Percentiles rank a stretch among this genome's conserved stretches.
Evolutionary conservation across 768 basidiomycete genomes (phyloP).

Genomic region (Amanita pallidorosea): DNA sequence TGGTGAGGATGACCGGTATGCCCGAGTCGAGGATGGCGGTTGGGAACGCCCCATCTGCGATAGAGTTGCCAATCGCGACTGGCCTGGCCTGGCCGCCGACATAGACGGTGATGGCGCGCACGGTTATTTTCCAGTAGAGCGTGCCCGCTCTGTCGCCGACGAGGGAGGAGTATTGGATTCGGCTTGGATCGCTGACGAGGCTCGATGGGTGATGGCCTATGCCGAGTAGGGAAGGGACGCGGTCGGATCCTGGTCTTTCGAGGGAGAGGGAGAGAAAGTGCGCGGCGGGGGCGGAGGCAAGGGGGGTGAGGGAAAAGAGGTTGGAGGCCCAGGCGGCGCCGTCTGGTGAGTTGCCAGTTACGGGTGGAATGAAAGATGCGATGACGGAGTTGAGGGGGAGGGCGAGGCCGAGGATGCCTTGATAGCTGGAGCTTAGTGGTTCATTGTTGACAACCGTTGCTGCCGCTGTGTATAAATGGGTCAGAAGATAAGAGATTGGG

Average conservation of each 20-base stretch:
- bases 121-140: conserved; percentile 52
- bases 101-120: conserved; percentile 53
- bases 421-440: conserved; percentile 44
- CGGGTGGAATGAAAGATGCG: conserved; percentile 35
- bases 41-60: conserved; percentile 33
- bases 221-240: conserved; percentile 49
- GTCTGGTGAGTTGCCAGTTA: conserved; percentile 39
- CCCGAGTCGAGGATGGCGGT: conserved; percentile 69
- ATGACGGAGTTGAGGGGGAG: conserved; percentile 68
- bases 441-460: conserved; percentile 44
- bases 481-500: neutral
- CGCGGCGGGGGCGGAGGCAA: conserved; percentile 36
- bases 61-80: conserved; percentile 29
- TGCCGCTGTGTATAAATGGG: conserved; percentile 32
- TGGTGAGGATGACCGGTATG: conserved; percentile 55
- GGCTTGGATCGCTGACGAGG: conserved; percentile 41
- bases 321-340: conserved; percentile 63
- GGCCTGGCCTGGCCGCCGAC: conserved; percentile 29
- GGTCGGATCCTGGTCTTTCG: conserved; percentile 50
- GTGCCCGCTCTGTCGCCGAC: conserved; percentile 28
- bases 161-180: conserved; percentile 38
- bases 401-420: conserved; percentile 66
- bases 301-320: conserved; percentile 57
- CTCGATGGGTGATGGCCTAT: conserved; percentile 56
- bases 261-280: conserved; percentile 63